Evolutionary conservation across 495 filamentous ascomycete genomes (phyloP), one percentile per base, ranked within the genome.

Genomic region (Penicillium cinerascens): DNA sequence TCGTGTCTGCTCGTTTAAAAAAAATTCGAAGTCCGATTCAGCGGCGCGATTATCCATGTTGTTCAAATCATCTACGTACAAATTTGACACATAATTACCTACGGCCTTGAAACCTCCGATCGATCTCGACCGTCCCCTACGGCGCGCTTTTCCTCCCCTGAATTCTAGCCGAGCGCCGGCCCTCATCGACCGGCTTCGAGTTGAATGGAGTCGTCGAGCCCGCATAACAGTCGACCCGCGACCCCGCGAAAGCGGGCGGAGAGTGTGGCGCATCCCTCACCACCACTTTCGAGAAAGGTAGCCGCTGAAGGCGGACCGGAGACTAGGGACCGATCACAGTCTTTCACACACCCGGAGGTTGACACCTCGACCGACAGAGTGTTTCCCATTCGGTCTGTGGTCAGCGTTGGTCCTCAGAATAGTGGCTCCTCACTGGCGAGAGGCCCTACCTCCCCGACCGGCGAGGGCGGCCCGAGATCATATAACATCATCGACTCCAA

Each of bases 351-450:
- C n/a, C 10, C 52, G 6, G 43, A 44, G 41, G 6, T 51, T 38
- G 38, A 40, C 44, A 25, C 29, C 49, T 3, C 42, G 47, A 68
- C 75, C 8, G 87, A 92, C 58, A 79, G 87, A 22, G 86, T 95
- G 18, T 95, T 91, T 51, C 90, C 90, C 11, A 87, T 95, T n/a
- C 81, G 87, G 33, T 92, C 87, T 11, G 84, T 88, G 22, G 80
- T 95, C 21, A 87, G 84, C 9, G 85, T 95, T 23, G 84, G 87
- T 55, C 79, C 85, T 5, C 59, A 51, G 22, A 40, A 54, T 18
- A 35, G 10, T 1, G 42, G 46, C 16, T 40, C 55, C n/a, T 33
- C 51, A 2, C 46, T 49, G 16, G 16, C 43, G 4, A 47, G 61
- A 26, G 40, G 42, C 10, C 11, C 59, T 13, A 16, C 41, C 16